phyloP scores from a whole-genome alignment of 177 flowering plant species.

The Telopea speciosissima region DNA sequence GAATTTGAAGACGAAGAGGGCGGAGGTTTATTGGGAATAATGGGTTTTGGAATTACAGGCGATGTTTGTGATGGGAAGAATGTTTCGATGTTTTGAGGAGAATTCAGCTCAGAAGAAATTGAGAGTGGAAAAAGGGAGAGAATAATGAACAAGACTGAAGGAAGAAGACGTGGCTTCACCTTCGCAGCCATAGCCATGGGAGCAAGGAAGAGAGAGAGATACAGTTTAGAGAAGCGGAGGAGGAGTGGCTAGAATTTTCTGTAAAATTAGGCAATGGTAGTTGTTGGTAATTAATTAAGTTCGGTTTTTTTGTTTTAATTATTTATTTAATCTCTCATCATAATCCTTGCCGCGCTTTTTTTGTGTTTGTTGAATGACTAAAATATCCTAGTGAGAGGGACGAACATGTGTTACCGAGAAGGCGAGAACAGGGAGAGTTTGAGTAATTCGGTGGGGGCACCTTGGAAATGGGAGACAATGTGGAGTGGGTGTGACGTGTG shows the following conservation, averaged over 20 bases:
- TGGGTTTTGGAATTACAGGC: conserved; percentile 8
- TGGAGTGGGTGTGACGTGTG: no score
- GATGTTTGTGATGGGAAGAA: conserved; percentile 13
- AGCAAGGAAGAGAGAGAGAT: conserved; percentile 1
- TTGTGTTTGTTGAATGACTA: no score
- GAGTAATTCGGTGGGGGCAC: no score
- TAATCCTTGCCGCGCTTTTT: no score
- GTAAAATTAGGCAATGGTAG: no score
- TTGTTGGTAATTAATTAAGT: no score
- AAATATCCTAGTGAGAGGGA: no score
- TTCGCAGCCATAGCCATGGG: conserved; percentile 12
- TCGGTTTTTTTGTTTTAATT: no score
- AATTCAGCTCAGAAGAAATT: conserved; percentile 17
- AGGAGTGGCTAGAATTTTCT: conserved; percentile 3
- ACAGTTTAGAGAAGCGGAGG: not conserved
- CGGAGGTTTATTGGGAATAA: conserved; percentile 7
- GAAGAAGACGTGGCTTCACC: conserved; percentile 2
- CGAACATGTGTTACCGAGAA: no score
- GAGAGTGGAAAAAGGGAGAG: conserved; percentile 9
- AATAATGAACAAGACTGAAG: conserved; percentile 1
- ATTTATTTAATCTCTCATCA: no score
- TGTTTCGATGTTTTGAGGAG: conserved; percentile 38
- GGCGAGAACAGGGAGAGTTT: no score
- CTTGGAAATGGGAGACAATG: no score
- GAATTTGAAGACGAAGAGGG: not conserved